These are phyloP conservation scores for Paxillus rubicundulus DNA, from an alignment of 768 basidiomycete genomes.

Conservation along the genomic window DNA sequence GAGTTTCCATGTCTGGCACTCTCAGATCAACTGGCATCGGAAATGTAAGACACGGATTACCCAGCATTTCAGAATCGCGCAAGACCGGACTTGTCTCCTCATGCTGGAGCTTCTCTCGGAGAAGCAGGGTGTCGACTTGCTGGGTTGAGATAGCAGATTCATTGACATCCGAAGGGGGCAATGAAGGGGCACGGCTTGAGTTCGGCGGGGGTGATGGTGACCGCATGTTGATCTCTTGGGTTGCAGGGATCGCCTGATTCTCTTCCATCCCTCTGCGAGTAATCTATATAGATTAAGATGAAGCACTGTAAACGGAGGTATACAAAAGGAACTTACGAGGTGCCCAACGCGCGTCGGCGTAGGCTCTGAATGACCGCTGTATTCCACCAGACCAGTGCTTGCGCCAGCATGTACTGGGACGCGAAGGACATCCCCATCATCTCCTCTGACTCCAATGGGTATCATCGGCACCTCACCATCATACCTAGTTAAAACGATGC, in stretches of 20 bases:
- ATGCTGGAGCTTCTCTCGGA: constrained; percentile 29
- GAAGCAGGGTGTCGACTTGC: constrained; percentile 40
- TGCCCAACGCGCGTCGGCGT: constrained; percentile 56
- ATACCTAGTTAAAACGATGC: constrained; percentile 26
- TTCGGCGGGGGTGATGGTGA: constrained; percentile 21
- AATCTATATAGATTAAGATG: constrained; percentile 12
- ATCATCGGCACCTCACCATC: constrained; percentile 15
- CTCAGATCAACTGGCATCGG: neutral
- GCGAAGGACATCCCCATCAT: constrained; percentile 53
- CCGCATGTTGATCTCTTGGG: constrained; percentile 29
- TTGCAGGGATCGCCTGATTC: constrained; percentile 46
- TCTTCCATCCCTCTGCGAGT: constrained; percentile 39
- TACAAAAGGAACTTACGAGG: constrained; percentile 41
- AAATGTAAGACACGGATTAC: constrained; percentile 25
- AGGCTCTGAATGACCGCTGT: constrained; percentile 47
- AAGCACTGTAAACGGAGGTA: neutral
- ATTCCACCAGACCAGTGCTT: constrained; percentile 29
- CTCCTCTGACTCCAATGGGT: constrained; percentile 59
- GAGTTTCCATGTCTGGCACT: constrained; percentile 34
- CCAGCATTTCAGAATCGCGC: constrained; percentile 49
- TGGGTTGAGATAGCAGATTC: constrained; percentile 24
- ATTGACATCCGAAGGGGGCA: constrained; percentile 30
- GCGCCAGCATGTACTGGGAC: constrained; percentile 27
- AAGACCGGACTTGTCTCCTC: constrained; percentile 3
- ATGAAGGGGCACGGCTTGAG: constrained; percentile 9